phyloP scores from a whole-genome alignment of 73 alveolate species.

The Paramecium primaurelia region DNA sequence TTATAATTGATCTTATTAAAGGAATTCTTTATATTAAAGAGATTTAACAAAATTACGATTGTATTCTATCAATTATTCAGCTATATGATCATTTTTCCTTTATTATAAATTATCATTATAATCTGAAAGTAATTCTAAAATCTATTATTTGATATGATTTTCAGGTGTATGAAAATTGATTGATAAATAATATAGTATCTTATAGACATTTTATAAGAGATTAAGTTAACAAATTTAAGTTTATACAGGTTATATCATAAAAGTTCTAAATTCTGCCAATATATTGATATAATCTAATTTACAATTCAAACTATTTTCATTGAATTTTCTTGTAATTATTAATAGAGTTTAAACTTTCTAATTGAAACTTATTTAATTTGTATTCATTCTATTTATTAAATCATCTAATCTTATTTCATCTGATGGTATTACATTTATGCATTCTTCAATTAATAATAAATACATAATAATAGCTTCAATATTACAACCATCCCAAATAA shows the following conservation, averaged over 20 bases:
- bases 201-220: background rate
- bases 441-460: background rate
- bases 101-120: background rate
- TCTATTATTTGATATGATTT: background rate
- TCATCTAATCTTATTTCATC: background rate
- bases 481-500: slow-evolving; percentile 36
- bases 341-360: background rate
- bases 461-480: slow-evolving; percentile 10
- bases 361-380: background rate
- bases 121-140: slow-evolving; percentile 28
- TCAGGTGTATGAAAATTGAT: slow-evolving; percentile 5
- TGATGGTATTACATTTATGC: background rate
- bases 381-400: background rate
- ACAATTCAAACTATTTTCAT: background rate
- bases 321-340: slow-evolving; percentile 4
- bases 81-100: slow-evolving; percentile 7
- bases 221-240: background rate
- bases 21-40: background rate
- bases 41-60: background rate
- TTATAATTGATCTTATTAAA: background rate
- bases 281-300: background rate
- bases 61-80: background rate
- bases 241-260: background rate
- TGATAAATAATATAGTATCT: background rate
- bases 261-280: slow-evolving; percentile 16